These are phyloP conservation scores for Rhodotorula sphaerocarpa DNA, from an alignment of 768 basidiomycete genomes.

Conservation along the genomic window DNA sequence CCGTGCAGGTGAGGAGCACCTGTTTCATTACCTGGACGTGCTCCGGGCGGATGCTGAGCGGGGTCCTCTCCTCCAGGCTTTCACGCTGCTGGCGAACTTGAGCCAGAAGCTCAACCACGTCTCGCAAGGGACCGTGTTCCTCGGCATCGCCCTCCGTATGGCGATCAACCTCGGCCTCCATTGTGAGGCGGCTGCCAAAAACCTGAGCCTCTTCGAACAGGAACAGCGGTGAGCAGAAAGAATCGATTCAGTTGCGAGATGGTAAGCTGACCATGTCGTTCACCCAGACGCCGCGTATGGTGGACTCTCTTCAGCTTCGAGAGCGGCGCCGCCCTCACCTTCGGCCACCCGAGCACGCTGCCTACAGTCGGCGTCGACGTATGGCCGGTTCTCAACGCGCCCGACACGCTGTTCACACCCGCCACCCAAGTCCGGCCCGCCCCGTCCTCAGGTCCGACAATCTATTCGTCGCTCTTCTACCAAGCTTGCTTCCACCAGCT, in stretches of 20 bases:
- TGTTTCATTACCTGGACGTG: too few species aligned
- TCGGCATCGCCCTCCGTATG: constrained; percentile 3
- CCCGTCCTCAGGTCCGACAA: neutral
- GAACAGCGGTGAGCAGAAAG: constrained; percentile 1
- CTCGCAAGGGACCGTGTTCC: constrained; percentile 2
- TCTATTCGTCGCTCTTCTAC: constrained; percentile 2
- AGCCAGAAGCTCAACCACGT: constrained; percentile 7
- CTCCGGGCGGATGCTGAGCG: too few species aligned
- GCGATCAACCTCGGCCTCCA: constrained; percentile 13
- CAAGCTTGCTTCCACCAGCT: neutral
- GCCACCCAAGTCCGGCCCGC: neutral
- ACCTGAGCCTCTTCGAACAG: neutral
- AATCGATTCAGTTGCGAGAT: too few species aligned
- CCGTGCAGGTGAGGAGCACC: neutral
- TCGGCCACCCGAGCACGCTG: neutral
- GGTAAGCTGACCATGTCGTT: too few species aligned
- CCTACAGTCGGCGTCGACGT: constrained; percentile 4
- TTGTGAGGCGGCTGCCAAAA: neutral
- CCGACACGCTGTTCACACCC: neutral
- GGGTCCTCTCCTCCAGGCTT: too few species aligned
- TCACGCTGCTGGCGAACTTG: neutral
- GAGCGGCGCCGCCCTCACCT: neutral
- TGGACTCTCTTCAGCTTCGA: neutral
- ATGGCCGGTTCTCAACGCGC: neutral
- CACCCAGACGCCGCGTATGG: neutral